Evolutionary conservation across 495 filamentous ascomycete genomes (phyloP).

Genomic region (Hypoxylon fuscum): DNA sequence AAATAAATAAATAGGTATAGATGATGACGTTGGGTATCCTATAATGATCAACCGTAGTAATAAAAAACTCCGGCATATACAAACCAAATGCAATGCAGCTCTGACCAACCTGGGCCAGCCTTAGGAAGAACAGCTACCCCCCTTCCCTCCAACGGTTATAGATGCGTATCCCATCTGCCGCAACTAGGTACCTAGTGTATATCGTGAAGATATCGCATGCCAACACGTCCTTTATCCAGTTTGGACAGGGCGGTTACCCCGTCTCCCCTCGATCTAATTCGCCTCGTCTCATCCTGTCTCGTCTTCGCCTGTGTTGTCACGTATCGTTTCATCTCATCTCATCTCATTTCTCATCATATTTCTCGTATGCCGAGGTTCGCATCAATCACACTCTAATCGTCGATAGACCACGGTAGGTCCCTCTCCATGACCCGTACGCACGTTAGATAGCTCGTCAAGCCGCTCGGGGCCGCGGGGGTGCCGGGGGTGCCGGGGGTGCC

Average conservation of each 20-base stretch:
- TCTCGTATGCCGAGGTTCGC: not conserved
- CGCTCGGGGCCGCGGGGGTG: slow-evolving; percentile 17
- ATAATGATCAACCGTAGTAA: slow-evolving; percentile 19
- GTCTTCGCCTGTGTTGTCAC: not conserved
- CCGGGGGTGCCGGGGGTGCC: slow-evolving; percentile 37
- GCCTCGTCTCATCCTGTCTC: too few relatives aligned
- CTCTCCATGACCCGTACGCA: slow-evolving; percentile 79
- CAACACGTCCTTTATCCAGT: slow-evolving; percentile 11
- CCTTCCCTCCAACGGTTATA: not conserved
- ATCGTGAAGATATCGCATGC: slow-evolving; percentile 2
- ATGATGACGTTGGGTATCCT: slow-evolving; percentile 32
- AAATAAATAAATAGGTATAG: slow-evolving; percentile 22
- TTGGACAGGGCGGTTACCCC: slow-evolving; percentile 4
- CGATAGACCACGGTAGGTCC: slow-evolving; percentile 77
- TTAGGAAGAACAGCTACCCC: slow-evolving; percentile 1
- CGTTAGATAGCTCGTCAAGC: slow-evolving; percentile 75
- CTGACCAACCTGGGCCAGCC: slow-evolving; percentile 17
- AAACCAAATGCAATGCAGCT: slow-evolving; percentile 3
- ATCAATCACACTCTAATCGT: slow-evolving; percentile 33
- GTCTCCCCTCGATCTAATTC: slow-evolving; percentile 4
- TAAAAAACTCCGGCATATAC: slow-evolving; percentile 27
- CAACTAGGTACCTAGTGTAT: too few relatives aligned
- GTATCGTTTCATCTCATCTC: slow-evolving; percentile 9
- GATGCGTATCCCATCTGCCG: slow-evolving; percentile 1
- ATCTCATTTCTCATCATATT: slow-evolving; percentile 4